Base-by-base conservation (phyloP, 148 eudicot species). In the Heliosperma pusillum region DNA sequence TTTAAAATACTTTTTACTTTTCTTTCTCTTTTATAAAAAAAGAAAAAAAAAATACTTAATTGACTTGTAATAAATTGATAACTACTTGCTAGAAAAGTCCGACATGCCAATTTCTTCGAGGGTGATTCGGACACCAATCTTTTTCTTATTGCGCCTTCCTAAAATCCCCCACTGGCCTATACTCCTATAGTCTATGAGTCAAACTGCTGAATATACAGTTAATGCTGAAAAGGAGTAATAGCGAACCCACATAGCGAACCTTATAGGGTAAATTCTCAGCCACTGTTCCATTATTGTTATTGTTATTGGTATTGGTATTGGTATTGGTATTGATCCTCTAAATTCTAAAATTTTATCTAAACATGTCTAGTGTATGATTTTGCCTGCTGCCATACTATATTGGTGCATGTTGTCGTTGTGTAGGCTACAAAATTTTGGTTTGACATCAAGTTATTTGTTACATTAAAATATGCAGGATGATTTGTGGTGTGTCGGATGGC, bases 401-500 rank as follows among this genome's bases (percentile, higher is more conserved):
- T 20, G 24, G 12, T 42, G 52, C 55, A 67, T 21, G 20, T 44
- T 67, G 25, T 21, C 20, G 25, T 13, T 26, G 17, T 25, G 17
- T 40, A 65, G 30, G 44, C 4, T 30, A 22, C 12, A 36, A 66
- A 2, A 16, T 56, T 22, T 19, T 60, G 20, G 26, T 45, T 17
- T 71, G 42, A 65, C 58, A 19, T 19, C 7, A 33, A 55, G 53
- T 9, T 16, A 16, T 21, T 66, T 61, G 29, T 65, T 25, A 5
- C 47, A 52, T 64, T 57, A 29, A 59, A 73, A 42, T 70, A 26
- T 83, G 67, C 87, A 93, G 98, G 98, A 93, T 80, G 92, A 89
- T 75, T 79, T 85, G 74, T 85, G 91, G 89, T 93, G 98, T 77
- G 77, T 93, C 66, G 98, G 97, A 55, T 93, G 97, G 97, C 98